phyloP scores from a whole-genome alignment of 2,329 filamentous ascomycete genomes.

The Curvularia verruculosa region DNA sequence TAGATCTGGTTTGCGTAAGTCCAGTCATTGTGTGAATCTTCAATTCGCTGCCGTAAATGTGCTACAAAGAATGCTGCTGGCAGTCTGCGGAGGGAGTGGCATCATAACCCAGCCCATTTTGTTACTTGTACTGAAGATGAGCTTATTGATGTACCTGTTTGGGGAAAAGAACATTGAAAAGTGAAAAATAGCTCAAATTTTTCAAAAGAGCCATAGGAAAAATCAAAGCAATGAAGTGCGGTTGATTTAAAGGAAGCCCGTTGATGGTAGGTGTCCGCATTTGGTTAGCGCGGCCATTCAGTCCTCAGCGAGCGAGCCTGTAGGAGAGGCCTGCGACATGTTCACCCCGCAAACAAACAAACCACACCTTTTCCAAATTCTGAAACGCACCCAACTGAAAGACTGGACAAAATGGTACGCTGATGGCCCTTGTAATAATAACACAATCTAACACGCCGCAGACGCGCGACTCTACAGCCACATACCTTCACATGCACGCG shows the following conservation, averaged over 20 bases:
- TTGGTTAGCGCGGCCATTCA: conserved; percentile 8
- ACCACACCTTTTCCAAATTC: neutral
- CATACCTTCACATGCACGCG: conserved; percentile 75
- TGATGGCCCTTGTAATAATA: too few species aligned
- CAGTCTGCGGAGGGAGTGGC: neutral
- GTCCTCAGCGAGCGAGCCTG: neutral
- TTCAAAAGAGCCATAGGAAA: neutral
- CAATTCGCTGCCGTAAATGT: neutral
- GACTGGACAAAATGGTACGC: neutral
- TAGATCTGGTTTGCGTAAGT: neutral
- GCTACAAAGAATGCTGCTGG: neutral
- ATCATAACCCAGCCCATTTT: neutral
- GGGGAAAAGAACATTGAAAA: neutral
- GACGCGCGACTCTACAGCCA: conserved; percentile 76
- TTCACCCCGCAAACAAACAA: neutral
- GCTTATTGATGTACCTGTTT: neutral
- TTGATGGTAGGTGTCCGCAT: neutral
- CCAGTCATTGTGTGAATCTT: neutral
- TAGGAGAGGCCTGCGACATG: neutral
- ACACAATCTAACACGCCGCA: conserved; percentile 28
- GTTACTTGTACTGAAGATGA: neutral
- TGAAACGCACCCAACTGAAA: neutral
- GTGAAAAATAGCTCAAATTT: neutral
- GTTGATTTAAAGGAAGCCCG: neutral
- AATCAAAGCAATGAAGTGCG: neutral